Evolutionary conservation across 2,329 filamentous ascomycete genomes (phyloP).

Genomic region (Botrytis sinoallii): DNA sequence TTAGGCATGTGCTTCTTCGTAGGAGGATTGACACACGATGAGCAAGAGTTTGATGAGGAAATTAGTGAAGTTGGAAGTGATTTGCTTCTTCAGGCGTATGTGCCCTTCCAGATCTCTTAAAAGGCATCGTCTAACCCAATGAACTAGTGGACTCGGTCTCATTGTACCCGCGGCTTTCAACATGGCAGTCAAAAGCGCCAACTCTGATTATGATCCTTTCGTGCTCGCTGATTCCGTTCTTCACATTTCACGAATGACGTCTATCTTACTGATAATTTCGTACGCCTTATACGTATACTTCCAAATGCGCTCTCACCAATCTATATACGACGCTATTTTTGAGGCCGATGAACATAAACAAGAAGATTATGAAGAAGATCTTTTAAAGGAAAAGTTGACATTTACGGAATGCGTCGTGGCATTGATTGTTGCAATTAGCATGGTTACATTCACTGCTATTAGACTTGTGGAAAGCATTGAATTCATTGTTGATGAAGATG

Average conservation of each 20-base stretch:
- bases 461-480: conserved; percentile 72
- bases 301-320: conserved; percentile 72
- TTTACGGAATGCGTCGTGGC: conserved; percentile 69
- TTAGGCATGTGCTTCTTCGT: conserved; percentile 77
- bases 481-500: conserved; percentile 50
- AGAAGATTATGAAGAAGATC: conserved; percentile 59
- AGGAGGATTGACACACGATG: conserved; percentile 65
- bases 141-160: conserved; percentile 46
- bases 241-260: conserved; percentile 66
- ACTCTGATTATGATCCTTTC: conserved; percentile 29
- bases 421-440: conserved; percentile 59
- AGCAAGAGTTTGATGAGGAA: conserved; percentile 69
- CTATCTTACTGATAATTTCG: conserved; percentile 67
- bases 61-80: conserved; percentile 78
- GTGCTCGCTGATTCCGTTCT: conserved; percentile 53
- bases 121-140: conserved; percentile 1
- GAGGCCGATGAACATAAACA: conserved; percentile 67
- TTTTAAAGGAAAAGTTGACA: conserved; percentile 65
- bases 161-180: conserved; percentile 48
- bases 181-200: conserved; percentile 39
- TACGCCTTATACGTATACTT: conserved; percentile 68
- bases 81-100: conserved; percentile 73
- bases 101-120: conserved; percentile 11
- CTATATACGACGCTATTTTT: conserved; percentile 72
- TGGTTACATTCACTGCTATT: conserved; percentile 71